These are phyloP conservation scores for Pyrenophora graminea DNA, from an alignment of 2,329 filamentous ascomycete species.

Conservation along the genomic window DNA sequence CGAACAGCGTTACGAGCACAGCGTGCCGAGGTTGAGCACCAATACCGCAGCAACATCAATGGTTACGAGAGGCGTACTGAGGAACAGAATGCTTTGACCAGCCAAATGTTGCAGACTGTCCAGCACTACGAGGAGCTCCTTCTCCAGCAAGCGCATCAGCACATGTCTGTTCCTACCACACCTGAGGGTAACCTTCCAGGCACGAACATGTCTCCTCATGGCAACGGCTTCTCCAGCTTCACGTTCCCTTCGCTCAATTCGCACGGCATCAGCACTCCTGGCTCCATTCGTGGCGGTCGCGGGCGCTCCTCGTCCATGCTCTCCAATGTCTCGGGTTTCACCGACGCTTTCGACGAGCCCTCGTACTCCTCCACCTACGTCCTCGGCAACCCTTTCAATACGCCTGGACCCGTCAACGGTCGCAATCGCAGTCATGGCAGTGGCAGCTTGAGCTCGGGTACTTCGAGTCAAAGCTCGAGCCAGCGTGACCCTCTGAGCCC, in stretches of 20 bases:
- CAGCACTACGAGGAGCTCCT: constrained; percentile 48
- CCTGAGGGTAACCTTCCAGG: constrained; percentile 64
- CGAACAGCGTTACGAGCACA: constrained; percentile 44
- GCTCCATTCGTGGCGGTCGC: constrained; percentile 45
- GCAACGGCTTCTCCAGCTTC: constrained; percentile 43
- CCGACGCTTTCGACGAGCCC: constrained; percentile 50
- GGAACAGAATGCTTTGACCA: constrained; percentile 43
- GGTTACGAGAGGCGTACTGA: constrained; percentile 46
- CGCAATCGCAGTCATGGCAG: constrained; percentile 55
- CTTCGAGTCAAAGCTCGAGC: constrained; percentile 45
- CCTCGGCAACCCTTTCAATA: constrained; percentile 45
- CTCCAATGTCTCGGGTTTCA: constrained; percentile 57
- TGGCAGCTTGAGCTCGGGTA: constrained; percentile 52
- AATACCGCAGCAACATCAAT: constrained; percentile 47
- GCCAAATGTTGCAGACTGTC: constrained; percentile 43
- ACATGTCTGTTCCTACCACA: constrained; percentile 53
- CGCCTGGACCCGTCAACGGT: constrained; percentile 44
- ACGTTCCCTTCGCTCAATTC: constrained; percentile 42
- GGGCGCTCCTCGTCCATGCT: constrained; percentile 59
- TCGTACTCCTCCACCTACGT: constrained; percentile 30
- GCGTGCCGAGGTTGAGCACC: constrained; percentile 42
- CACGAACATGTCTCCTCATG: constrained; percentile 49
- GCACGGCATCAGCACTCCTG: constrained; percentile 40
- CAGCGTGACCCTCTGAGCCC: constrained; percentile 48
- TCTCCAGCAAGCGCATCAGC: constrained; percentile 45